Conservation (phyloP, 805 yeast genomes). For the Candida yuanshanica region DNA sequence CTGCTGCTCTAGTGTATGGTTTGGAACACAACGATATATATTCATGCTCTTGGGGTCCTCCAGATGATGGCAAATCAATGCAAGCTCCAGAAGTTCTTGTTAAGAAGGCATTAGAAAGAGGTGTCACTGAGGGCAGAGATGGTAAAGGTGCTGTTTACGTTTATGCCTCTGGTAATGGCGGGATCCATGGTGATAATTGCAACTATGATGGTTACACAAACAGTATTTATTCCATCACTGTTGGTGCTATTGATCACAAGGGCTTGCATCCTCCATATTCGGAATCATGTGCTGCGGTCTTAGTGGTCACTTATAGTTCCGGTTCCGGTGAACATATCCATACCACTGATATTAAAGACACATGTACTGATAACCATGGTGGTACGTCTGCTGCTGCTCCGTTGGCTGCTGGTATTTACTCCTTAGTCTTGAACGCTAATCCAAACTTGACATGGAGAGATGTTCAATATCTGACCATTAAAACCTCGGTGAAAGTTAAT, state of each 20-base stretch:
- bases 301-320: constrained; percentile 89
- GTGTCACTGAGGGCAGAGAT: constrained; percentile 74
- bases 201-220: constrained; percentile 97
- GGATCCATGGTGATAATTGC: constrained; percentile 75
- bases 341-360: constrained; percentile 70
- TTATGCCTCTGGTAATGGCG: constrained; percentile 97
- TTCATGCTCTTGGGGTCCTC: constrained; percentile 98
- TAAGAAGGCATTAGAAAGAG: constrained; percentile 76
- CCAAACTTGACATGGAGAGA: constrained; percentile 95
- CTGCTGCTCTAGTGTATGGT: constrained; percentile 76
- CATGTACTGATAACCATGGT: constrained; percentile 75
- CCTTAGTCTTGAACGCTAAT: constrained; percentile 75
- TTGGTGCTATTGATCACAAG: constrained; percentile 84
- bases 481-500: constrained; percentile 64
- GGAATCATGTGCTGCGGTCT: constrained; percentile 90
- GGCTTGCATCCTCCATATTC: constrained; percentile 87
- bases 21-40: constrained; percentile 85
- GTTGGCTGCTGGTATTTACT: constrained; percentile 91
- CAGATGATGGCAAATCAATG: constrained; percentile 84
- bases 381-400: constrained; percentile 99
- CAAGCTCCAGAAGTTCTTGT: constrained; percentile 81
- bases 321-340: constrained; percentile 88
- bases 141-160: constrained; percentile 85
- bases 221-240: constrained; percentile 89
- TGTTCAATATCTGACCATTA: constrained; percentile 75